These are phyloP conservation scores for Astrocystis sublimbata DNA, from an alignment of 495 filamentous ascomycete species.

Conservation along the genomic window DNA sequence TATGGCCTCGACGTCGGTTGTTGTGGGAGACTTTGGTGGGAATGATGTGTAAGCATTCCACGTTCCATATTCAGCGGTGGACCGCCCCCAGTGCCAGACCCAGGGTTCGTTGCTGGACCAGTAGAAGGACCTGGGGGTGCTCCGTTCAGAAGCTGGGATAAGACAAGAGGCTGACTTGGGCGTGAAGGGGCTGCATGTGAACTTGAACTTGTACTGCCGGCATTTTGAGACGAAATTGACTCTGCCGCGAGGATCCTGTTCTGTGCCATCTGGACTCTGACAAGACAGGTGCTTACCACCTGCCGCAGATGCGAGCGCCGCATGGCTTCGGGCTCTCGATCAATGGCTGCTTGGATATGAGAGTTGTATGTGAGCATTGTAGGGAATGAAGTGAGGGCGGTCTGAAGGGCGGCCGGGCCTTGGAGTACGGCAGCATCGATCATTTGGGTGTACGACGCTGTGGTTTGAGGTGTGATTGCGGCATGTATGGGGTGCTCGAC, in stretches of 20 bases:
- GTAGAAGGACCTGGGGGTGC: constrained; percentile 2
- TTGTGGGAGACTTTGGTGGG: constrained; percentile 1
- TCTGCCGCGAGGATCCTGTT: constrained; percentile 30
- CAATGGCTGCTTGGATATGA: constrained; percentile 45
- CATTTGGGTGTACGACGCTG: constrained; percentile 36
- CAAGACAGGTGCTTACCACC: constrained; percentile 41
- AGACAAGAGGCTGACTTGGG: constrained; percentile 14
- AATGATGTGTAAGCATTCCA: not conserved
- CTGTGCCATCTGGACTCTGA: constrained; percentile 48
- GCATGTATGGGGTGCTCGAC: constrained; percentile 36
- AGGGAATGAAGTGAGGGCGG: constrained; percentile 46
- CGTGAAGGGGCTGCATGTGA: constrained; percentile 10
- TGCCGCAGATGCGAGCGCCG: constrained; percentile 44
- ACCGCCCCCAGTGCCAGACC: not conserved
- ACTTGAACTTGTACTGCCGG: constrained; percentile 16
- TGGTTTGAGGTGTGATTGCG: constrained; percentile 37
- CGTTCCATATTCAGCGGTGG: not conserved
- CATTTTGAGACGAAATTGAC: constrained; percentile 13
- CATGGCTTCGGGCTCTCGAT: constrained; percentile 42
- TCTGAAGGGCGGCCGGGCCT: constrained; percentile 44
- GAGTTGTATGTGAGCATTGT: constrained; percentile 42
- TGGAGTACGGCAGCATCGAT: constrained; percentile 46
- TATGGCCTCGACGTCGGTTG: not conserved
- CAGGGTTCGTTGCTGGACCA: not conserved
- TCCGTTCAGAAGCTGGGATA: constrained; percentile 18